phyloP scores from a whole-genome alignment of 257 asterid genomes.

The Solanum pennellii region DNA sequence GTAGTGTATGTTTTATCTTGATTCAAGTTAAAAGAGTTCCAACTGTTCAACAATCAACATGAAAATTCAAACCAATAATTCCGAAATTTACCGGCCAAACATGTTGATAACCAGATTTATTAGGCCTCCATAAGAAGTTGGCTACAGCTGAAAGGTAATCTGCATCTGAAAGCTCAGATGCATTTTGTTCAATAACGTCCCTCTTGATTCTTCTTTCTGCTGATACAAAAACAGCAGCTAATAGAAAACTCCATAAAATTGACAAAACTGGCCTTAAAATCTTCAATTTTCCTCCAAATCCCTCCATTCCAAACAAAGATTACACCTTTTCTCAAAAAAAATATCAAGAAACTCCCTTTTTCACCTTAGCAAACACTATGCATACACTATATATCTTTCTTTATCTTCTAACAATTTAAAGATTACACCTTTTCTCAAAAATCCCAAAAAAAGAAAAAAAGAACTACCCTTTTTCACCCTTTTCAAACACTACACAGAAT shows the following conservation, averaged over 20 bases:
- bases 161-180: slow-evolving; percentile 25
- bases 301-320: slow-evolving; percentile 29
- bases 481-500: not conserved
- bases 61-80: not conserved
- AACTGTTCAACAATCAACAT: not conserved
- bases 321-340: not conserved
- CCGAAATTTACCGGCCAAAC: slow-evolving; percentile 82
- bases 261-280: slow-evolving; percentile 49
- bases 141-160: slow-evolving; percentile 14
- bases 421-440: not conserved
- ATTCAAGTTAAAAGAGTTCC: not conserved
- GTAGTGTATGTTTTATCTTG: not conserved
- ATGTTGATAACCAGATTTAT: slow-evolving; percentile 65
- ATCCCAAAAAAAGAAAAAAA: not conserved
- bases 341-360: not conserved
- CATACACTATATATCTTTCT: not conserved
- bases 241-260: slow-evolving; percentile 51
- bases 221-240: slow-evolving; percentile 70
- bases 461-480: not conserved
- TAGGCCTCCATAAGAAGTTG: slow-evolving; percentile 58
- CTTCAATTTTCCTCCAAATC: slow-evolving; percentile 38
- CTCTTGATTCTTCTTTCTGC: slow-evolving; percentile 67
- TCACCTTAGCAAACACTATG: not conserved
- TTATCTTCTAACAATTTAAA: not conserved
- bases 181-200: slow-evolving; percentile 15